phyloP scores from a whole-genome alignment of 805 yeast species.

The Kurtzmaniella cleridarum region DNA sequence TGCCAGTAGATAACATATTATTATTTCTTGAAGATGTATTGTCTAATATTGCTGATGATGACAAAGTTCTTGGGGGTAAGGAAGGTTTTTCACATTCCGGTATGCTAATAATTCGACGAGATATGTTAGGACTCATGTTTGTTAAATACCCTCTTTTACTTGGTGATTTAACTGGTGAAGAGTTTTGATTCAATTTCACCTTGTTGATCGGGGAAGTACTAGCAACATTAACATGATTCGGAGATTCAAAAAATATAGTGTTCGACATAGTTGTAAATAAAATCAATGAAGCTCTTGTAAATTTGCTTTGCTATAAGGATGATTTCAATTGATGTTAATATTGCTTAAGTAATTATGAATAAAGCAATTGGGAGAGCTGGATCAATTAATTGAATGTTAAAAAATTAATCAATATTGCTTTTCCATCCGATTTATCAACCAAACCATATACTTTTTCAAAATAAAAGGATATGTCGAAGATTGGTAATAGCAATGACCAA shows the following conservation, averaged over 20 bases:
- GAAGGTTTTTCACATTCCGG: slow-evolving; percentile 6
- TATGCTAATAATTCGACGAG: slow-evolving; percentile 20
- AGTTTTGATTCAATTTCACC: background rate
- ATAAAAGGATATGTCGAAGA: no score
- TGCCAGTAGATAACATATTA: no score
- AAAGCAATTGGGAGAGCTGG: no score
- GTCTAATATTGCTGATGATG: background rate
- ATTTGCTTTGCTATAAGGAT: no score
- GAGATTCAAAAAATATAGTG: slow-evolving; percentile 4
- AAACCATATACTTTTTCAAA: no score
- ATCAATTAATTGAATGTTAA: no score
- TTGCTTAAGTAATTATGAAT: no score
- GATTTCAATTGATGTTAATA: no score
- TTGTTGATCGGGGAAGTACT: background rate
- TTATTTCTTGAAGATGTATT: background rate
- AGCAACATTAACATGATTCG: background rate
- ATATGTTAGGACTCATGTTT: slow-evolving; percentile 33
- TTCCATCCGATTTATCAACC: no score
- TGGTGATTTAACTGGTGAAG: slow-evolving; percentile 11
- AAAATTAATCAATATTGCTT: no score
- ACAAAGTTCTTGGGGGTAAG: slow-evolving; percentile 4
- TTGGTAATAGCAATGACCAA: no score
- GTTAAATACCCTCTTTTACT: slow-evolving; percentile 24
- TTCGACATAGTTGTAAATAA: background rate
- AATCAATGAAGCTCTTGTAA: no score